Conservation (phyloP, 2,329 filamentous ascomycete species). For the Fusarium tanahbumbuense region DNA sequence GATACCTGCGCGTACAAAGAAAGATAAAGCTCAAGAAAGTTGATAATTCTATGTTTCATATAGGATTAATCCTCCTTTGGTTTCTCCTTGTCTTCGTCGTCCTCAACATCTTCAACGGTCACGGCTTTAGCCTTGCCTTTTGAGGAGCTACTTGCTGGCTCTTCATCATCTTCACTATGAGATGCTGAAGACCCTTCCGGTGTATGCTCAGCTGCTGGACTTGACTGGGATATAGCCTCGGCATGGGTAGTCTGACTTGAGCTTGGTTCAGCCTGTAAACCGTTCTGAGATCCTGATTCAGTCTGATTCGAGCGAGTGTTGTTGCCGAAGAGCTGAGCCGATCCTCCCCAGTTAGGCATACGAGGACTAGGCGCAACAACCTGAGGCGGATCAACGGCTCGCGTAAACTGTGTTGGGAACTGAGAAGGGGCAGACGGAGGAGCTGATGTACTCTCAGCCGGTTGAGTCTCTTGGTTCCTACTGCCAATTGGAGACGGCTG, state of each 20-base stretch:
- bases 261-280: constrained; percentile 20
- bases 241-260: constrained; percentile 17
- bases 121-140: constrained; percentile 61
- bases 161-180: constrained; percentile 34
- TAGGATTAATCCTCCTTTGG: constrained; percentile 23
- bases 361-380: constrained; percentile 63
- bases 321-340: constrained; percentile 60
- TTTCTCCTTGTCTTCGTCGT: constrained; percentile 21
- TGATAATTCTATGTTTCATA: not conserved
- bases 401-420: constrained; percentile 28
- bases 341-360: constrained; percentile 63
- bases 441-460: constrained; percentile 2
- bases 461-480: constrained; percentile 30
- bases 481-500: constrained; percentile 31
- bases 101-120: constrained; percentile 52
- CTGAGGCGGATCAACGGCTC: constrained; percentile 42
- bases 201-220: constrained; percentile 16
- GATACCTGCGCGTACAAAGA: not conserved
- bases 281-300: constrained; percentile 34
- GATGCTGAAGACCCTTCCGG: constrained; percentile 18
- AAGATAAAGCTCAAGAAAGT: not conserved
- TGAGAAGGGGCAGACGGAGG: constrained; percentile 16
- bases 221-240: constrained; percentile 14
- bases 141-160: constrained; percentile 20
- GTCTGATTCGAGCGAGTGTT: constrained; percentile 44